phyloP scores from a whole-genome alignment of 1,139 yeast species.

The Blastobotrys persicus region DNA sequence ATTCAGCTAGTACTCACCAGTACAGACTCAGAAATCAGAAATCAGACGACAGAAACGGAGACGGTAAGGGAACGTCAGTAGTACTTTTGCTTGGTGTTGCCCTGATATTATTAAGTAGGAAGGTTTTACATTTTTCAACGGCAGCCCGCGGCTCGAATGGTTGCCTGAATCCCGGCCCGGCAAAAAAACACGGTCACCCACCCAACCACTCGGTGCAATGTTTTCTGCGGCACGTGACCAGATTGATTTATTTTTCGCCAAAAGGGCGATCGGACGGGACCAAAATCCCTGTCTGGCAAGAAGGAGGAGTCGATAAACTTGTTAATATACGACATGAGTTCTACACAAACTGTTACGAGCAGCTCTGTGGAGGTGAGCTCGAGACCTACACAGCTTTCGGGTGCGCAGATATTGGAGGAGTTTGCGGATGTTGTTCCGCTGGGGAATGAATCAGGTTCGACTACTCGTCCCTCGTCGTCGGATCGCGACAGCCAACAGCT shows the following conservation, averaged over 20 bases:
- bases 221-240: no score
- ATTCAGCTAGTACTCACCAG: no score
- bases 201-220: background rate
- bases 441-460: conserved; percentile 8
- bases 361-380: background rate
- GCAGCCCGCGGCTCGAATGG: background rate
- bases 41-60: background rate
- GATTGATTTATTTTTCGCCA: background rate
- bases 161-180: background rate
- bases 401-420: conserved; percentile 16
- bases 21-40: background rate
- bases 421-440: conserved; percentile 24
- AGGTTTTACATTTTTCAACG: background rate
- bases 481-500: conserved; percentile 34
- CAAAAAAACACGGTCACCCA: background rate
- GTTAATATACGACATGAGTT: background rate
- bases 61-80: background rate
- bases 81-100: no score
- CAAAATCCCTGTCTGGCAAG: no score
- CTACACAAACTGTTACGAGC: background rate
- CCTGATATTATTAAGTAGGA: no score
- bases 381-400: conserved; percentile 12
- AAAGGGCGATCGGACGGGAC: background rate
- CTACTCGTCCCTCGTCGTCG: conserved; percentile 18
- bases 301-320: no score